Conservation (phyloP, 2,329 filamentous ascomycete species). For the Bisporella sp. region DNA sequence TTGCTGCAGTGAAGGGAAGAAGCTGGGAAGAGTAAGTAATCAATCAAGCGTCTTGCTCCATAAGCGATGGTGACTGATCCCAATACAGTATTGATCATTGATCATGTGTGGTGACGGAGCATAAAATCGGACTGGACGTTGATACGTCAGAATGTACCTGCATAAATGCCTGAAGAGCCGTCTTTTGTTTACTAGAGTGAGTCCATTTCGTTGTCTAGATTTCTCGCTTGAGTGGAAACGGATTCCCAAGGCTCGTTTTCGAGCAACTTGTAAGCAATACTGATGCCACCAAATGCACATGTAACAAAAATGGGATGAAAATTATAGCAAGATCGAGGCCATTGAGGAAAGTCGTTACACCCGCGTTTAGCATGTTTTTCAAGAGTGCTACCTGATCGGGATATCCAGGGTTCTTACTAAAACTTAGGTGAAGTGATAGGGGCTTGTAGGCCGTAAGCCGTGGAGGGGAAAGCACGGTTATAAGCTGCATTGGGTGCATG, state of each 20-base stretch:
- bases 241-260: too few species aligned
- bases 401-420: too few species aligned
- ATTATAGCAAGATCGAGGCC: too few species aligned
- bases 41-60: conserved; percentile 5
- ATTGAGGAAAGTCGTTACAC: too few species aligned
- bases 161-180: conserved; percentile 7
- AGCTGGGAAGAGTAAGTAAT: conserved; percentile 74
- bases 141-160: conserved; percentile 3
- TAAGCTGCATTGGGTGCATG: too few species aligned
- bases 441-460: background rate
- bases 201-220: background rate
- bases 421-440: too few species aligned
- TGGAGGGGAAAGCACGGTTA: background rate
- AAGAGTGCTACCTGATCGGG: too few species aligned
- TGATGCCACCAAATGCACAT: too few species aligned
- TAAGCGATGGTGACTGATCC: conserved; percentile 16
- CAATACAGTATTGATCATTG: conserved; percentile 26
- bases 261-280: too few species aligned
- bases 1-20: conserved; percentile 78
- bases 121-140: conserved; percentile 2
- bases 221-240: background rate
- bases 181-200: background rate
- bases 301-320: too few species aligned
- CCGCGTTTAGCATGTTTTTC: too few species aligned
- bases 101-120: conserved; percentile 16